Percentiles rank a stretch among this genome's conserved stretches.
Conservation (phyloP, 768 basidiomycete species). For the Agrocybe pediades region DNA sequence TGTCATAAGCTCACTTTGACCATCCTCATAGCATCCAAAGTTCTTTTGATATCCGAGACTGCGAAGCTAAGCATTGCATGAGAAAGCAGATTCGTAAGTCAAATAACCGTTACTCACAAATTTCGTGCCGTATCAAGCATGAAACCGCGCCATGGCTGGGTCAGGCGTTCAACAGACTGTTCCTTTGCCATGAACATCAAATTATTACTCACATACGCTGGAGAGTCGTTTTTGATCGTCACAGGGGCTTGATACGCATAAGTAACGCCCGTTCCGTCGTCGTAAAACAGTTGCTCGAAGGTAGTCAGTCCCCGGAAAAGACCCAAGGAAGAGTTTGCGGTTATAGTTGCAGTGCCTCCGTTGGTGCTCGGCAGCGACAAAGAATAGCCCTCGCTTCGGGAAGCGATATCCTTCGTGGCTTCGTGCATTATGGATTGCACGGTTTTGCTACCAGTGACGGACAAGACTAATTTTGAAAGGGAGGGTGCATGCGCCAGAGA, state of each 20-base stretch:
- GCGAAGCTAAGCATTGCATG: slow-evolving; percentile 46
- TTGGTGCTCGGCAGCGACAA: slow-evolving; percentile 51
- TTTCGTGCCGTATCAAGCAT: slow-evolving; percentile 83
- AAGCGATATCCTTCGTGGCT: slow-evolving; percentile 47
- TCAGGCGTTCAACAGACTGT: no score
- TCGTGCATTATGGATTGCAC: slow-evolving; percentile 53
- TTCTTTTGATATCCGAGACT: slow-evolving; percentile 63
- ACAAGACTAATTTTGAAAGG: slow-evolving; percentile 46
- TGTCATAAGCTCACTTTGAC: slow-evolving; percentile 53
- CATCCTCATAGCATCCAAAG: slow-evolving; percentile 76
- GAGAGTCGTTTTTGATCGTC: slow-evolving; percentile 56
- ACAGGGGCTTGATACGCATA: slow-evolving; percentile 62
- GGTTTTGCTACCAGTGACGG: slow-evolving; percentile 27
- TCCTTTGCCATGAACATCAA: no score
- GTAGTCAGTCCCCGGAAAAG: slow-evolving; percentile 76
- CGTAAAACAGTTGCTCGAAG: slow-evolving; percentile 72
- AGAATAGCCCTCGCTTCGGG: slow-evolving; percentile 60
- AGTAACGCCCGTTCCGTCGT: slow-evolving; percentile 43
- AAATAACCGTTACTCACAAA: slow-evolving; percentile 46
- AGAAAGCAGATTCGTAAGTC: background rate
- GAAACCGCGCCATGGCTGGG: slow-evolving; percentile 72
- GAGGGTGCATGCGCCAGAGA: slow-evolving; percentile 39
- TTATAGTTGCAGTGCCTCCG: slow-evolving; percentile 54
- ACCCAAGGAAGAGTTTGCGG: slow-evolving; percentile 66
- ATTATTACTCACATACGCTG: slow-evolving; percentile 69